Base-by-base conservation (phyloP, 1,284 basidiomycete species). In the Fomitopsis pinicola region DNA sequence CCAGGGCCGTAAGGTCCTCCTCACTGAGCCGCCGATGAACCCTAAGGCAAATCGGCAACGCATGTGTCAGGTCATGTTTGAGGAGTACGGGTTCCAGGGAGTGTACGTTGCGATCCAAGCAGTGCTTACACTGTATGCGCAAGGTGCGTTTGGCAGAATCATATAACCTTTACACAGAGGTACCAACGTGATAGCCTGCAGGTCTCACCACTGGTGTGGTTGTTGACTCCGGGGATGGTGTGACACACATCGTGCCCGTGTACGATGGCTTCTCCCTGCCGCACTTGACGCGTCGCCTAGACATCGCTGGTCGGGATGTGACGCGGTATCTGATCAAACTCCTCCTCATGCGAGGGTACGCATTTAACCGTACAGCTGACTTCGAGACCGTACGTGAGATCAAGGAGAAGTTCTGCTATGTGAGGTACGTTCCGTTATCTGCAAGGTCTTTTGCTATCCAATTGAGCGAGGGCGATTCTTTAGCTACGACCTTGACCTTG, bases 11-110 rank as follows among this genome's bases (percentile, higher is more conserved):
- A 99, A 98, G 79, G 85, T 99, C 53, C 78, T 99, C 61, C 83
- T 99, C 68, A 99, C 97, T 0, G 97, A 99, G 76, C 97, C 97
- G n/a, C 97, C 97, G 46, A 98, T 99, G 97, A 99, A 99, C 78
- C 97, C 97, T 4, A 94, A 91, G 73, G 88, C 78, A 66, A 99
- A 99, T 77, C 80, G 97, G 69, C 89, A 96, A 76, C 83, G 86
- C 73, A 98, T 99, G 96, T 91, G 88, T 63, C 90, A 99, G 77
- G 94, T 98, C 73, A 99, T 99, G 97, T 98, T 99, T 73, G 97
- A 99, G 78, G 92, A 97, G 69, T 99, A 98, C 75, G 94, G 94
- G 5, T 98, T 99, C 71, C 89, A 89, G 26, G 94, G 95, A 0
- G 94, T 99, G 62, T 99, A 99, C 74, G 89, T 99, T 1, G 97